phyloP scores from a whole-genome alignment of 23 red algal genomes.

The Gracilaria caudata region DNA sequence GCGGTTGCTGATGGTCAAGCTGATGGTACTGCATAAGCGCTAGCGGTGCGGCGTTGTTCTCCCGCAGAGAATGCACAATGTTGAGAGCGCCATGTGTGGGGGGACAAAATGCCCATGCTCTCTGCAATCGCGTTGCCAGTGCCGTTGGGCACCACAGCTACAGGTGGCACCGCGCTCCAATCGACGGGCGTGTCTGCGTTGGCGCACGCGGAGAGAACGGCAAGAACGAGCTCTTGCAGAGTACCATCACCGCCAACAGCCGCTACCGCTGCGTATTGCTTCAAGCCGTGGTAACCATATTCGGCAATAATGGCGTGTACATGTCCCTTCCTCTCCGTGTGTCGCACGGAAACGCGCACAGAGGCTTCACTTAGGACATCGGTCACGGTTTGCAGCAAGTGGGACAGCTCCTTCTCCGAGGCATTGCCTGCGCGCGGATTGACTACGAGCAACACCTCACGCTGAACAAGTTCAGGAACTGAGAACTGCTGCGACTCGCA shows the following conservation, averaged over 20 bases:
- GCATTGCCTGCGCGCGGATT: not conserved
- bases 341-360: not conserved
- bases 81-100: slow-evolving; percentile 23
- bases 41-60: not conserved
- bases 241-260: slow-evolving; percentile 57
- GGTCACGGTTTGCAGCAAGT: not conserved
- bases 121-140: slow-evolving; percentile 51
- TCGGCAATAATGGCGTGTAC: not conserved
- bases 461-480: not conserved
- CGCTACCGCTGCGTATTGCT: slow-evolving; percentile 12
- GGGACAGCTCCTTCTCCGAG: not conserved
- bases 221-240: slow-evolving; percentile 30
- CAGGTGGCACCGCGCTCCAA: slow-evolving; percentile 9
- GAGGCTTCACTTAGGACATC: not conserved
- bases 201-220: not conserved
- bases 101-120: slow-evolving; percentile 28
- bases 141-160: slow-evolving; percentile 41
- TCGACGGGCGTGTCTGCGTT: not conserved
- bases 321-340: slow-evolving; percentile 1
- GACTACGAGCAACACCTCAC: slow-evolving; percentile 2
- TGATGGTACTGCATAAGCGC: slow-evolving; percentile 33
- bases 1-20: not conserved
- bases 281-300: not conserved
- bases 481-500: not conserved
- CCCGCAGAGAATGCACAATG: slow-evolving; percentile 34